Base-by-base conservation (phyloP, 306 rosid species). In the Acacia confusa region DNA sequence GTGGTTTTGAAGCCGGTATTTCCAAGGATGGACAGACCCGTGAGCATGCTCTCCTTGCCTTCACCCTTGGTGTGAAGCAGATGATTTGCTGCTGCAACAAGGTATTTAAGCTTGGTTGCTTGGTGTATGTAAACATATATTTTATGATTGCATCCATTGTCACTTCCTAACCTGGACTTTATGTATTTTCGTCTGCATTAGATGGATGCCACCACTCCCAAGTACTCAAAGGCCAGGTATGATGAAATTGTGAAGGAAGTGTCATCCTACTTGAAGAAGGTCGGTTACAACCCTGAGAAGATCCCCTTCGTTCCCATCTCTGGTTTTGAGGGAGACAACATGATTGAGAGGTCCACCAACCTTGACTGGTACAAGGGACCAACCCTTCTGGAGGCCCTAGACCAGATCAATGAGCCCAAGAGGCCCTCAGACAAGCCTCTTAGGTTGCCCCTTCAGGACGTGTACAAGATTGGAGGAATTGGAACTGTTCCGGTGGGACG, bases 361-460 rank as follows among this genome's bases (percentile, higher is more conserved):
- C 97, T 94, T 14, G 98, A 94, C 84, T 94, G 98, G 98, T 94
- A 94, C 89, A 94, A 94, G 94, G 98, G 98, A 7, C 98, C 98
- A 25, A 94, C 97, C 55, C 95, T 94, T 72, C 97, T 94, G 28
- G 97, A 92, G 57, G 97, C 98, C 27, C 98, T 94, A 57, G 98
- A 94, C 84, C 19, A 70, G 82, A 81, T 94, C 84, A 70, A 64
- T 0, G 98, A 94, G 85, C 98, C 98, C 12, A 94, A 92, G 90
- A 89, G 98, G 71, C 98, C 98, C 22, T 20, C 92, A 2, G 98
- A 94, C 92, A 94, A 94, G 87, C 97, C 98, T 14, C 95, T 94
- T 27, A 87, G 98, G 0, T 86, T 94, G 10, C 98, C 98, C 22
- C 98, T 94, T 60, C 98, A 94, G 92, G 98, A 94, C 60, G 98